These are phyloP conservation scores for Calocybe cyanea DNA, from an alignment of 768 basidiomycete genomes.

Conservation along the genomic window DNA sequence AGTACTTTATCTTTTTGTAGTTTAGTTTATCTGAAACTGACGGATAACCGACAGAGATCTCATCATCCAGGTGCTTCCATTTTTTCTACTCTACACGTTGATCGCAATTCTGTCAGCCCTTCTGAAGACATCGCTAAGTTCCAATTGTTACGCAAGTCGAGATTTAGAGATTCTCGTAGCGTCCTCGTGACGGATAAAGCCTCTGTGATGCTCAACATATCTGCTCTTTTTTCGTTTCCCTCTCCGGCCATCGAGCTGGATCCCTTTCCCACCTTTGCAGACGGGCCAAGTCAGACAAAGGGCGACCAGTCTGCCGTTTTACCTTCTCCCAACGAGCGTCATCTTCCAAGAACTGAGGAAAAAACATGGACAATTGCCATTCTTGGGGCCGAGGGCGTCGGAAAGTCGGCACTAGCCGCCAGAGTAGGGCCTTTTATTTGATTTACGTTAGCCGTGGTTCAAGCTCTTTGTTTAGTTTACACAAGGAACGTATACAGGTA, in stretches of 20 bases:
- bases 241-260: not conserved
- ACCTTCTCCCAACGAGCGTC: no score
- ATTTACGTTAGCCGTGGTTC: no score
- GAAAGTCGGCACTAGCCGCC: slow-evolving; percentile 15
- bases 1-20: not conserved
- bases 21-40: no score
- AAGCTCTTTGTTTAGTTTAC: no score
- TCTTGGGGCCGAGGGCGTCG: slow-evolving; percentile 16
- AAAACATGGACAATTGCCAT: slow-evolving; percentile 3
- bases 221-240: not conserved
- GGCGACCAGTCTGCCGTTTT: no score
- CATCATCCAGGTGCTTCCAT: not conserved
- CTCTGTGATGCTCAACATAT: not conserved
- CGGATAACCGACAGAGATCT: not conserved
- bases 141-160: no score
- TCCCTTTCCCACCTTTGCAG: not conserved
- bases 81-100: not conserved
- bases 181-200: not conserved
- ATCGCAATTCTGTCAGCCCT: not conserved
- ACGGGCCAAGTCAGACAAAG: not conserved
- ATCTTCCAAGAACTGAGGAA: not conserved
- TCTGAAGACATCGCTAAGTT: no score
- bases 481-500: no score
- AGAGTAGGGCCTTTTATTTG: not conserved
- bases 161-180: no score